phyloP scores from a whole-genome alignment of 352 stramenopile species.

The Phytopythium chamaehyphon region DNA sequence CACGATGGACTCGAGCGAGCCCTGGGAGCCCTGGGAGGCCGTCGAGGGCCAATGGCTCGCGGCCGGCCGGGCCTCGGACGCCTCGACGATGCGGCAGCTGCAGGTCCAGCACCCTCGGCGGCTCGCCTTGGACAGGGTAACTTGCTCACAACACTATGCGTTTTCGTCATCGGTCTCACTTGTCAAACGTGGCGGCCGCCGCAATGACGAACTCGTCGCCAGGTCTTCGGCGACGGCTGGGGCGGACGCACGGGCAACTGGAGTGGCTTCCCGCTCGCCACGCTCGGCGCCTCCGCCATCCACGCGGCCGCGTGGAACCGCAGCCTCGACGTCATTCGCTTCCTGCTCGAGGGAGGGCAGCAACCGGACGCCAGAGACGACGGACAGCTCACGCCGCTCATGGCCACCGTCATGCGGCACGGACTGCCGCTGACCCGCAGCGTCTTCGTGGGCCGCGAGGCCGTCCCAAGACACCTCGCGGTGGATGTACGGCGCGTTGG shows the following conservation, averaged over 20 bases:
- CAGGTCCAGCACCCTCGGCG: slow-evolving; percentile 21
- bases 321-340: slow-evolving; percentile 9
- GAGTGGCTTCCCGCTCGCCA: slow-evolving; percentile 17
- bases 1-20: neutral
- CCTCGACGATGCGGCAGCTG: slow-evolving; percentile 20
- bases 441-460: slow-evolving; percentile 9
- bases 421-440: slow-evolving; percentile 19
- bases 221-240: neutral
- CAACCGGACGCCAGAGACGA: slow-evolving; percentile 10
- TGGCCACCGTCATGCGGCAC: slow-evolving; percentile 18
- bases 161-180: too few species aligned
- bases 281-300: slow-evolving; percentile 19
- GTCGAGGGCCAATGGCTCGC: slow-evolving; percentile 26
- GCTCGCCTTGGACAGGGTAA: slow-evolving; percentile 28
- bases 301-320: slow-evolving; percentile 19
- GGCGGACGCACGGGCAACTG: slow-evolving; percentile 12
- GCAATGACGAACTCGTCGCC: too few species aligned
- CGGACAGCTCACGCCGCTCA: slow-evolving; percentile 17
- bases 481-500: slow-evolving; percentile 13
- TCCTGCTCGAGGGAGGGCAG: slow-evolving; percentile 18
- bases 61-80: slow-evolving; percentile 21
- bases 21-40: neutral
- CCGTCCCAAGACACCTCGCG: slow-evolving; percentile 12
- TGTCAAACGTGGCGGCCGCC: neutral
- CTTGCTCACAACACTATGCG: too few species aligned